Evolutionary conservation across 2,329 filamentous ascomycete species (phyloP), one percentile per base, ranked within the genome.

Genomic region (Stemphylium lycopersici): DNA sequence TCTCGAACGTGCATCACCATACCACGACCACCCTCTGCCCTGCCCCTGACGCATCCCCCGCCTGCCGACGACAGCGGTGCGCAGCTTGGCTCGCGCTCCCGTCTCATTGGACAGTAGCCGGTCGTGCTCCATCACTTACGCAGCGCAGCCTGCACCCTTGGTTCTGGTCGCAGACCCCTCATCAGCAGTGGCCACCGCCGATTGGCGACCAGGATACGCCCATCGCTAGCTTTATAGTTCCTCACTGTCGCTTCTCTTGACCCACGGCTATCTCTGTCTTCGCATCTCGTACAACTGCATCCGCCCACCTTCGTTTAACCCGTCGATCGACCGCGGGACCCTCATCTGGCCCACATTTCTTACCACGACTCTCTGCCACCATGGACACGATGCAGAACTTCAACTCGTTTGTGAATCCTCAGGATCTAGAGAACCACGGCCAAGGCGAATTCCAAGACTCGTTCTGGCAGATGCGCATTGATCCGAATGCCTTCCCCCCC

Each of bases 321-420:
- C 36, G 43, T 38, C 18, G 51, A 55, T 56, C 48, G 43, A 52
- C 51, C 33, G 36, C 52, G 33, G 43, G 48, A 52, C 43, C 48
- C 42, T 55, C 52, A 38, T 31, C 47, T 29, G 50, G 44, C 52
- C 53, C 49, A 54, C 55, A 15, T 48, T 40, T 53, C 18, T 34
- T 22, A 45, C 48, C 15, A 37, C 46, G 13, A 12, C 41, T 26
- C 33, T 38, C 47, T 39, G 26, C 33, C 58, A 36, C 58, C 57
- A 68, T 68, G 65, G 65, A 63, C 55, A 61, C 43, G 26, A 39
- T 56, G 45, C 53, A 57, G 22, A 52, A 51, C 44, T 65, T 56
- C 47, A 58, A 56, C 48, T 34, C 58, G 26, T 68, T 62, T 38
- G 61, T 63, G 38, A 63, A 63, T 20, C 61, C 61, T 20, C 56